phyloP scores from a whole-genome alignment of 2,329 filamentous ascomycete genomes.

The Chaetomium sp. region DNA sequence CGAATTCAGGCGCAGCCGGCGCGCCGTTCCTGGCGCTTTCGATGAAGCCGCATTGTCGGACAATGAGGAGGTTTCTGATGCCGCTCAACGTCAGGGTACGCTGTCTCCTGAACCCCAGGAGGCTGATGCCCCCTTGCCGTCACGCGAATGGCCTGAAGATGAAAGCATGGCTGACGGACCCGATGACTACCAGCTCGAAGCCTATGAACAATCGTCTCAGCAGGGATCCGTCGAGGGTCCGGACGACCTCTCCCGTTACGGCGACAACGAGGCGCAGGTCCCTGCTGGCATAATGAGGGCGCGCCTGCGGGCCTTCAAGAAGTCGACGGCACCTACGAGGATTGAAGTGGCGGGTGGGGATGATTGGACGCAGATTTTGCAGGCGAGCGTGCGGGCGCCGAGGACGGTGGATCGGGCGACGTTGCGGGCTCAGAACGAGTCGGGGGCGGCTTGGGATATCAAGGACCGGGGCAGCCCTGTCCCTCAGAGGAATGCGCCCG shows the following conservation, averaged over 20 bases:
- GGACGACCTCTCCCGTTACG: slow-evolving; percentile 53
- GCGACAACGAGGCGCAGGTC: slow-evolving; percentile 51
- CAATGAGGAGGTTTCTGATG: slow-evolving; percentile 56
- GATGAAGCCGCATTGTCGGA: slow-evolving; percentile 61
- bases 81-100: slow-evolving; percentile 70
- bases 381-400: slow-evolving; percentile 89
- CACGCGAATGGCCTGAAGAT: slow-evolving; percentile 50
- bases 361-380: slow-evolving; percentile 92
- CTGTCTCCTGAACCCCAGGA: slow-evolving; percentile 77
- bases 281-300: slow-evolving; percentile 65
- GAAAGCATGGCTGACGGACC: slow-evolving; percentile 64
- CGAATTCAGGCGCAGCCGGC: slow-evolving; percentile 54
- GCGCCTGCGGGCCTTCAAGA: slow-evolving; percentile 64
- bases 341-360: slow-evolving; percentile 69
- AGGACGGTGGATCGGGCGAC: slow-evolving; percentile 91
- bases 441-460: slow-evolving; percentile 56
- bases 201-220: slow-evolving; percentile 33
- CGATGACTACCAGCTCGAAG: slow-evolving; percentile 57
- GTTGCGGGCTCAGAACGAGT: slow-evolving; percentile 61
- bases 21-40: slow-evolving; percentile 77
- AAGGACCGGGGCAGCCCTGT: slow-evolving; percentile 40
- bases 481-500: slow-evolving; percentile 40
- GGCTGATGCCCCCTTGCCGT: slow-evolving; percentile 46
- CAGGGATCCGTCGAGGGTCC: slow-evolving; percentile 35
- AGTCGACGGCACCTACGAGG: slow-evolving; percentile 59